These are phyloP conservation scores for Golubevia sp. DNA, from an alignment of 1,284 basidiomycete genomes.

Conservation along the genomic window DNA sequence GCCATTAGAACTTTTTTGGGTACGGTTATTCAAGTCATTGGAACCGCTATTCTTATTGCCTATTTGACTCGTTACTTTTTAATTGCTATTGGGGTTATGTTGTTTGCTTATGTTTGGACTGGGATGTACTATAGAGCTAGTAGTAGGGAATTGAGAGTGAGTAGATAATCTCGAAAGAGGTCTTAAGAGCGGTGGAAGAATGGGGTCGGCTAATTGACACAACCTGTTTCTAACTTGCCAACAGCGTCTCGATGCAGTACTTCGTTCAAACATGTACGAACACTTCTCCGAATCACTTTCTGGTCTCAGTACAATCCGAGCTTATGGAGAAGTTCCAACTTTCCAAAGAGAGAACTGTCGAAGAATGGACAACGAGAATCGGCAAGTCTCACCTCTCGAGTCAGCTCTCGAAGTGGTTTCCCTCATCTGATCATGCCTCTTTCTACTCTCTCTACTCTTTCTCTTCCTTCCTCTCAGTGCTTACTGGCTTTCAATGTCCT, in stretches of 20 bases:
- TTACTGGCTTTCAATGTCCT: constrained; percentile 30
- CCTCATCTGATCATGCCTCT: neutral
- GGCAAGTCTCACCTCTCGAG: neutral
- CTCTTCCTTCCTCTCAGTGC: constrained; percentile 8
- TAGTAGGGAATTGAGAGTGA: constrained; percentile 18
- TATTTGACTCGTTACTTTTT: constrained; percentile 84
- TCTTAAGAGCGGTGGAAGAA: too few relatives aligned
- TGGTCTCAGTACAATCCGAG: constrained; percentile 21
- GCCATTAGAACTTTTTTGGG: constrained; percentile 75
- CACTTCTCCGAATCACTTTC: constrained; percentile 29
- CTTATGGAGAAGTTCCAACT: constrained; percentile 16
- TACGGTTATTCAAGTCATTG: constrained; percentile 72
- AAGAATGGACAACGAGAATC: constrained; percentile 23
- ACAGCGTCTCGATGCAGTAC: constrained; percentile 13
- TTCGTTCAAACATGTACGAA: constrained; percentile 30
- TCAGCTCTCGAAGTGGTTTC: constrained; percentile 4
- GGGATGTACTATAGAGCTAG: constrained; percentile 24
- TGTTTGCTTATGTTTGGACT: constrained; percentile 65
- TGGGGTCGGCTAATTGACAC: too few relatives aligned
- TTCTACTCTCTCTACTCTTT: neutral
- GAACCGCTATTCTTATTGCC: constrained; percentile 76
- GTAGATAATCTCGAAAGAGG: too few relatives aligned
- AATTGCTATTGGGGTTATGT: constrained; percentile 68
- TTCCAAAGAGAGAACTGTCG: constrained; percentile 19
- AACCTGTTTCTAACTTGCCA: neutral